Evolutionary conservation across 2,329 filamentous ascomycete species (phyloP).

Genomic region (Lasiodiplodia sp.): DNA sequence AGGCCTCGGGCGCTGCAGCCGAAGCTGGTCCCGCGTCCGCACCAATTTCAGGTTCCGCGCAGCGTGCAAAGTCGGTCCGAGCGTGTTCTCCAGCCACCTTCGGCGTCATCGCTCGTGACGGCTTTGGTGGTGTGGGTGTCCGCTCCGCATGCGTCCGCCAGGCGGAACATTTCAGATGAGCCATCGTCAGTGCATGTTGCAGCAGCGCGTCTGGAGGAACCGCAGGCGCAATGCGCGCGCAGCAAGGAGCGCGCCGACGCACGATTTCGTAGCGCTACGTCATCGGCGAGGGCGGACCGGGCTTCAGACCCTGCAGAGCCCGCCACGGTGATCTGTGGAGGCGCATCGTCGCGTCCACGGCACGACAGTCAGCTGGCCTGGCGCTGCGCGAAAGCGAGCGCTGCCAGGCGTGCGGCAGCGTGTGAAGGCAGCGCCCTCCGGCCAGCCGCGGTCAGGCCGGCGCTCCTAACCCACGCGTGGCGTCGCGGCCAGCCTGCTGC

Average conservation of each 20-base stretch:
- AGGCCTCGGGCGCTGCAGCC: constrained; percentile 6
- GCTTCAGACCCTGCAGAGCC: constrained; percentile 22
- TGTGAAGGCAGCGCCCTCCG: neutral
- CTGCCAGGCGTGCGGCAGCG: neutral
- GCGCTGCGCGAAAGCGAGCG: neutral
- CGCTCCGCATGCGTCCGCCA: constrained; percentile 9
- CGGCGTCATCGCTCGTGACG: constrained; percentile 11
- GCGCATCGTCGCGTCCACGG: constrained; percentile 15
- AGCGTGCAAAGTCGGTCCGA: constrained; percentile 17
- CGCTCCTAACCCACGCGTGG: constrained; percentile 11
- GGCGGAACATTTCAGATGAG: constrained; percentile 20
- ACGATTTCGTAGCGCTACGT: constrained; percentile 23
- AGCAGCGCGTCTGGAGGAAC: constrained; percentile 13
- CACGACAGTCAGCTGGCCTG: constrained; percentile 15
- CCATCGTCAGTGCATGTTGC: constrained; percentile 21
- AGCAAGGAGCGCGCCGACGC: constrained; percentile 22
- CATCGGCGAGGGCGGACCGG: constrained; percentile 20
- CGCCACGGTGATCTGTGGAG: constrained; percentile 24
- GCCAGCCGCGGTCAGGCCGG: constrained; percentile 8
- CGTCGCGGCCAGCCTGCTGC: constrained; percentile 20
- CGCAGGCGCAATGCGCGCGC: constrained; percentile 24
- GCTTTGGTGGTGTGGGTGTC: neutral
- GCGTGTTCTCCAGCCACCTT: constrained; percentile 12
- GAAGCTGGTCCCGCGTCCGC: neutral
- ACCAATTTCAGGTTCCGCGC: constrained; percentile 5